Evolutionary conservation across 352 stramenopile genomes (phyloP).

Genomic region (Pythium aristosporum): DNA sequence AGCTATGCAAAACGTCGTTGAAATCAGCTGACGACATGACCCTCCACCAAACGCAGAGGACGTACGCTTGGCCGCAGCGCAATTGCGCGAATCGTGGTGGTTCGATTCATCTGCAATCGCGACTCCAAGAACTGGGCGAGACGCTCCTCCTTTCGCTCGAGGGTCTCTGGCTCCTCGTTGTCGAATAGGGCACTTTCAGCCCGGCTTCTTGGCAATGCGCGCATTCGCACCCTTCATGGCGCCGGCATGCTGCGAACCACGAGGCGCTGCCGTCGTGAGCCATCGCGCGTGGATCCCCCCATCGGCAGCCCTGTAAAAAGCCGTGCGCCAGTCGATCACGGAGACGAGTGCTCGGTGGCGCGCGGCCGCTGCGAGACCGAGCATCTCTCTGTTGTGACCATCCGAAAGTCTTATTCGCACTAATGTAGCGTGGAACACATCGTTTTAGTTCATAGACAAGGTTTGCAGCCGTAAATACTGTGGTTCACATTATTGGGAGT

Average conservation of each 20-base stretch:
- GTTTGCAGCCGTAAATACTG: no score
- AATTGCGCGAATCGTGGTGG: not conserved
- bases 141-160: not conserved
- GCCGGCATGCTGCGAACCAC: not conserved
- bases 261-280: not conserved
- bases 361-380: not conserved
- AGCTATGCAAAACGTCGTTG: not conserved
- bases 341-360: not conserved
- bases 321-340: not conserved
- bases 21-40: no score
- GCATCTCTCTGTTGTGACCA: no score
- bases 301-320: no score
- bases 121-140: not conserved
- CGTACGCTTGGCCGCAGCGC: not conserved
- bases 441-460: no score
- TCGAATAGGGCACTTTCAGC: not conserved
- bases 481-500: no score
- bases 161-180: not conserved
- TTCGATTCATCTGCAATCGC: not conserved
- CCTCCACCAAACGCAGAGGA: not conserved
- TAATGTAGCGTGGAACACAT: no score
- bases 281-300: not conserved
- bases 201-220: slow-evolving; percentile 1
- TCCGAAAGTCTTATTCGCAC: no score
- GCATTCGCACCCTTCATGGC: not conserved